Evolutionary conservation across 352 stramenopile genomes (phyloP).

Genomic region (Phytopythium chamaehyphon): DNA sequence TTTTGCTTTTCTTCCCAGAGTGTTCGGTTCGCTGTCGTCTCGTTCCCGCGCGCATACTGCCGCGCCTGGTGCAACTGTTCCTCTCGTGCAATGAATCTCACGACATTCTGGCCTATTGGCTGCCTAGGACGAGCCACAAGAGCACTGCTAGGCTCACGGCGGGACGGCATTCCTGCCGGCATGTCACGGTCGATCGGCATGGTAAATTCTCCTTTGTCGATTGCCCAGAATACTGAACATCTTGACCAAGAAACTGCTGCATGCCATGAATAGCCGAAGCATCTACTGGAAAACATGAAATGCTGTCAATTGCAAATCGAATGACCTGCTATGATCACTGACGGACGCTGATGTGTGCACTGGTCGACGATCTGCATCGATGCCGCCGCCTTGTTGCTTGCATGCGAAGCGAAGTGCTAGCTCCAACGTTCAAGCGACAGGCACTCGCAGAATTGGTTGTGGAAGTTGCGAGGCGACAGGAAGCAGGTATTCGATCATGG

Average conservation of each 20-base stretch:
- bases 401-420: conserved; percentile 45
- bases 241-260: not conserved
- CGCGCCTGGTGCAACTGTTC: conserved; percentile 66
- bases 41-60: conserved; percentile 47
- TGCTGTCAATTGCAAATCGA: not conserved
- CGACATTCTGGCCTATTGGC: conserved; percentile 55
- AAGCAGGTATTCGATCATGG: not conserved
- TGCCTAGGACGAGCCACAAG: conserved; percentile 29
- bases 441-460: conserved; percentile 25
- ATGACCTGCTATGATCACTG: not conserved
- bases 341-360: not conserved
- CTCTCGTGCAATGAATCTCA: conserved; percentile 69
- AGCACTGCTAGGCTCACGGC: conserved; percentile 11
- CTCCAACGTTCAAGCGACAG: conserved; percentile 33
- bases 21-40: conserved; percentile 44
- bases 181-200: conserved; percentile 54
- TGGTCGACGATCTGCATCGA: conserved; percentile 38
- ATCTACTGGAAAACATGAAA: not conserved
- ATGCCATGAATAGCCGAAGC: not conserved
- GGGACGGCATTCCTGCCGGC: conserved; percentile 45
- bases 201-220: not conserved
- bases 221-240: not conserved
- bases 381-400: conserved; percentile 44
- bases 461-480: conserved; percentile 5
- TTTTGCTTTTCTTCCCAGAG: conserved; percentile 80